A percentile compares a stretch with the other conserved stretches of the same genome.
These are phyloP conservation scores for Aspergillus clavatus DNA, from an alignment of 2,329 filamentous ascomycete species.

Conservation along the genomic window DNA sequence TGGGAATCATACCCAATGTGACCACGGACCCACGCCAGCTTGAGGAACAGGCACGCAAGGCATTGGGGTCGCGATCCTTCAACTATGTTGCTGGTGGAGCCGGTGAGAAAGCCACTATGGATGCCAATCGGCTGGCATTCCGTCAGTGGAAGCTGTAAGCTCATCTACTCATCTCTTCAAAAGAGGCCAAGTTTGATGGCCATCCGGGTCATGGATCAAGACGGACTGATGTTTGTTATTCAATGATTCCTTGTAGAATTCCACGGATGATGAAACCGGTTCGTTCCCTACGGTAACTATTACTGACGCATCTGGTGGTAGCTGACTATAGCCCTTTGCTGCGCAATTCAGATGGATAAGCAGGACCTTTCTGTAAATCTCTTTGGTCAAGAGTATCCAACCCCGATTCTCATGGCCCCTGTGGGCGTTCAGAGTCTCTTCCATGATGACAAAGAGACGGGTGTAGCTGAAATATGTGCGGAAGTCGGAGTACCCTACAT, in stretches of 20 bases:
- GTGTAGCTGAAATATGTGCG: constrained; percentile 58
- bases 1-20: constrained; percentile 46
- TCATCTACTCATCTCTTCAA: neutral
- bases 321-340: constrained; percentile 8
- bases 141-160: constrained; percentile 45
- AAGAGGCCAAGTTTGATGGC: too few species aligned
- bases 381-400: constrained; percentile 47
- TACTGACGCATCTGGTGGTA: neutral
- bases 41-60: constrained; percentile 51
- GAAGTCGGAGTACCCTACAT: constrained; percentile 61
- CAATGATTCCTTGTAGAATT: constrained; percentile 36
- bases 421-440: constrained; percentile 66
- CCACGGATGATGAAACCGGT: constrained; percentile 47
- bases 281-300: constrained; percentile 1
- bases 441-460: constrained; percentile 61
- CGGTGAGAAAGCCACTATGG: constrained; percentile 57
- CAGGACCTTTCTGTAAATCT: constrained; percentile 50
- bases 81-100: constrained; percentile 61
- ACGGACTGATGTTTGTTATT: constrained; percentile 2
- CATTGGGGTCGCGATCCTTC: constrained; percentile 47
- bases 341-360: constrained; percentile 28
- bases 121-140: constrained; percentile 56
- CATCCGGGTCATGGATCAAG: neutral
- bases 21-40: constrained; percentile 57
- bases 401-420: constrained; percentile 60